Conservation (phyloP, 495 filamentous ascomycete genomes). For the Hypoxylon fragiforme region DNA sequence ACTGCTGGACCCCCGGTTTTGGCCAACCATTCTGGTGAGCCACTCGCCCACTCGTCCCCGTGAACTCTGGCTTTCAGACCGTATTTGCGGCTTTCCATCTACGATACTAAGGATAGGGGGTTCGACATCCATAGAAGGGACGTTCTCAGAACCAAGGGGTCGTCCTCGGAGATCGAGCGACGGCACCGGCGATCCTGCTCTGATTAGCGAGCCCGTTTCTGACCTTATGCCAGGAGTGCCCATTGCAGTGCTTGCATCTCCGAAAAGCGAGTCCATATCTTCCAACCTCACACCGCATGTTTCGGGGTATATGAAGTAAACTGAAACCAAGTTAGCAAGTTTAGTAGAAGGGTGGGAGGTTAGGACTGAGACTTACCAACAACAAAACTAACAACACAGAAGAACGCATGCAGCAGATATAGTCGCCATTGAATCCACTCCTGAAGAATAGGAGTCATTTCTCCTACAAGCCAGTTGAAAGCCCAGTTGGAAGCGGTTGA, state of each 20-base stretch:
- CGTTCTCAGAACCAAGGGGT: slow-evolving; percentile 38
- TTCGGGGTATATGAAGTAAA: slow-evolving; percentile 96
- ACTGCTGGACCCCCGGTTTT: slow-evolving; percentile 35
- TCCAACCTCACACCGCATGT: slow-evolving; percentile 93
- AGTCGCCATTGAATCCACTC: slow-evolving; percentile 88
- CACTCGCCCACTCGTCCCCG: slow-evolving; percentile 51
- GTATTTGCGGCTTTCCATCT: slow-evolving; percentile 31
- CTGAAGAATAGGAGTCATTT: slow-evolving; percentile 91
- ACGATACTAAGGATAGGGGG: slow-evolving; percentile 41
- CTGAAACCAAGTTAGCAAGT: slow-evolving; percentile 50
- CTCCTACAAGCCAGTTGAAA: slow-evolving; percentile 96
- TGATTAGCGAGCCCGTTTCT: slow-evolving; percentile 76
- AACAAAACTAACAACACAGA: slow-evolving; percentile 94
- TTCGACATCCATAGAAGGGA: slow-evolving; percentile 46
- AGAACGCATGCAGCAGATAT: slow-evolving; percentile 95
- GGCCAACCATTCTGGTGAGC: slow-evolving; percentile 51
- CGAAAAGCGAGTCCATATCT: slow-evolving; percentile 92
- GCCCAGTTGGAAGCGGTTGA: slow-evolving; percentile 98
- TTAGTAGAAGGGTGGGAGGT: not conserved
- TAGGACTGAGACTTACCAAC: slow-evolving; percentile 70
- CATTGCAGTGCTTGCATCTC: slow-evolving; percentile 77
- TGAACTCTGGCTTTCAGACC: slow-evolving; percentile 34
- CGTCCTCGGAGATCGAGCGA: slow-evolving; percentile 69
- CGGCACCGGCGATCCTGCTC: slow-evolving; percentile 72
- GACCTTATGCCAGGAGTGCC: slow-evolving; percentile 52